Evolutionary conservation across 306 rosid species (phyloP).

Genomic region (Dryas alaskensis): DNA sequence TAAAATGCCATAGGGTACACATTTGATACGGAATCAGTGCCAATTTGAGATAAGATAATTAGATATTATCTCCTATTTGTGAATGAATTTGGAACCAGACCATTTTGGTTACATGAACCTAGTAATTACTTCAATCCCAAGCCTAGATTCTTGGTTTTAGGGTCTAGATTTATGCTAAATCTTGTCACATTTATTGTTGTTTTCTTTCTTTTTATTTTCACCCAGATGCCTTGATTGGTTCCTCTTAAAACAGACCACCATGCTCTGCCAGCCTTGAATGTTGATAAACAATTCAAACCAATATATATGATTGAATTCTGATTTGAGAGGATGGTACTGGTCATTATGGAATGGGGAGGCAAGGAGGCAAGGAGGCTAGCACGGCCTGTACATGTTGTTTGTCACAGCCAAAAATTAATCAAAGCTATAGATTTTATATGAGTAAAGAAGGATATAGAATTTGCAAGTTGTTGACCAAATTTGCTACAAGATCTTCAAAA

Average conservation of each 20-base stretch:
- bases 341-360: constrained; percentile 17
- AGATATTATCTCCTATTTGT: background rate
- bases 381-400: constrained; percentile 18
- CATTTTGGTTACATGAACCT: constrained; percentile 24
- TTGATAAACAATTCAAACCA: constrained; percentile 6
- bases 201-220: background rate
- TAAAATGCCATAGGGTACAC: constrained; percentile 20
- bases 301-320: constrained; percentile 25
- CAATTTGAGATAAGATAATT: background rate
- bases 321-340: constrained; percentile 14
- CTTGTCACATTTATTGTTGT: constrained; percentile 20
- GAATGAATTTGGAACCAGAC: constrained; percentile 9
- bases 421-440: constrained; percentile 3
- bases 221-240: background rate
- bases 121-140: background rate
- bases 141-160: constrained; percentile 27
- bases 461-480: constrained; percentile 28
- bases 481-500: constrained; percentile 31
- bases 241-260: constrained; percentile 10
- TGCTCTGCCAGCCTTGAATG: constrained; percentile 36
- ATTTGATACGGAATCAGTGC: constrained; percentile 22
- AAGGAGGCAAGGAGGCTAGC: constrained; percentile 35
- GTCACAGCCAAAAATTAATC: background rate
- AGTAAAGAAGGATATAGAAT: background rate
- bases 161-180: constrained; percentile 32